A percentile compares a stretch with the other conserved stretches of the same genome.
These are phyloP conservation scores for Ramalina intermedia DNA, from an alignment of 495 filamentous ascomycete species.

Conservation along the genomic window DNA sequence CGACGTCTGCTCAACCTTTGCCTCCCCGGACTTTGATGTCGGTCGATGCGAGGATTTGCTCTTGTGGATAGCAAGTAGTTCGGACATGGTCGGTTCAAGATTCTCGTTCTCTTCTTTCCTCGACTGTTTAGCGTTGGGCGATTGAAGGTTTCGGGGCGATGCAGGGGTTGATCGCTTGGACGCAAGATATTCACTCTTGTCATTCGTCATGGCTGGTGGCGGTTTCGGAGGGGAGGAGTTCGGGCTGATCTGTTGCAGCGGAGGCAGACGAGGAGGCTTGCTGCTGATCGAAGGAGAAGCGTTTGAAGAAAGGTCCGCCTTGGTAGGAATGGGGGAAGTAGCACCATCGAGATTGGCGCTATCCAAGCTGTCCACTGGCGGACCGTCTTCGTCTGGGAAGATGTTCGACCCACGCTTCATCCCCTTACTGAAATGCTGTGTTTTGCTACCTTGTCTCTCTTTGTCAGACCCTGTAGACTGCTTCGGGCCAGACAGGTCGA, in stretches of 20 bases:
- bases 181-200: neutral
- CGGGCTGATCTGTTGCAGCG: slow-evolving; percentile 18
- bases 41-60: slow-evolving; percentile 7
- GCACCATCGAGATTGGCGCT: too few relatives aligned
- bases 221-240: slow-evolving; percentile 20
- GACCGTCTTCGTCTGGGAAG: too few relatives aligned
- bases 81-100: slow-evolving; percentile 19
- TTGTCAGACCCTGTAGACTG: slow-evolving; percentile 2
- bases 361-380: too few relatives aligned
- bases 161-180: slow-evolving; percentile 20
- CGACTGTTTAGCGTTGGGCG: neutral
- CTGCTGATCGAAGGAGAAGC: neutral
- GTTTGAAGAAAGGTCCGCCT: slow-evolving; percentile 1
- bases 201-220: slow-evolving; percentile 1
- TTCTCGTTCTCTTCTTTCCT: slow-evolving; percentile 1
- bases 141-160: slow-evolving; percentile 8
- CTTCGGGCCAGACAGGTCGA: neutral
- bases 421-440: neutral
- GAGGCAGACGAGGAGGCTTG: slow-evolving; percentile 3
- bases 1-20: slow-evolving; percentile 9
- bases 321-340: too few relatives aligned
- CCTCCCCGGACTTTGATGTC: slow-evolving; percentile 2
- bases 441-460: neutral
- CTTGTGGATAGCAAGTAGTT: slow-evolving; percentile 23
- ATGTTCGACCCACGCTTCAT: too few relatives aligned